Evolutionary conservation across 2,329 filamentous ascomycete species (phyloP), one percentile per base, ranked within the genome.

Genomic region (Aspergillus pseudonomiae): DNA sequence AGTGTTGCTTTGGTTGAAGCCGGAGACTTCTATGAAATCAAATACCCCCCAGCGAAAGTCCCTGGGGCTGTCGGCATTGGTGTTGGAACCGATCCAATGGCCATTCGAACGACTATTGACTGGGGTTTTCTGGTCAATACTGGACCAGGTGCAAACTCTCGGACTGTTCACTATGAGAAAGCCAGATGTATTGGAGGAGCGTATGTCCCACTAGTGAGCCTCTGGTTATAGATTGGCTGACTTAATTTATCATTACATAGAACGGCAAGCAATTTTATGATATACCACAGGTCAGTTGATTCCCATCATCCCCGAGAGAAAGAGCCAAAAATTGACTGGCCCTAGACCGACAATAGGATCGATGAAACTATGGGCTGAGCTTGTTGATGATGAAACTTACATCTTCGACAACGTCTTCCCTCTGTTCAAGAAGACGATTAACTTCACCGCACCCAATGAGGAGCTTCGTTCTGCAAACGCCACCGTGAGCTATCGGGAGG

Each of bases 31-130:
- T 80, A 83, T 24, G 81, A 84, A 53, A 84, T 87, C 68, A 83
- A 78, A 5, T 87, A 84, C 4, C 86, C 85, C 0, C 79, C 83
- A 1, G 75, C 77, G 10, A 85, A 83, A 41, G 83, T 88, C n/a
- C 71, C 69, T 1, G 70, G 65, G 1, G 65, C 70, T 19, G 70
- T 61, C 9, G 65, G 59, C 36, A 43, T 74, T 24, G 70, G 70
- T 1, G 65, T 69, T 21, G 73, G 73, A 14, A 65, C 70, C 5
- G 62, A 66, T 57, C 57, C 67, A 6, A 59, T 62, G 2, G 65
- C 62, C 0, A 63, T 55, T 39, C 52, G 63, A 21, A 87, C 73
- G 82, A 86, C 77, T 74, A 83, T 57, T 81, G 86, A 61, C 74
- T 80, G 68, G 82, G 84, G 48, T 80, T 83, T 45, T 79, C 79